phyloP scores from a whole-genome alignment of 306 rosid genomes.

The Malus domestica region DNA sequence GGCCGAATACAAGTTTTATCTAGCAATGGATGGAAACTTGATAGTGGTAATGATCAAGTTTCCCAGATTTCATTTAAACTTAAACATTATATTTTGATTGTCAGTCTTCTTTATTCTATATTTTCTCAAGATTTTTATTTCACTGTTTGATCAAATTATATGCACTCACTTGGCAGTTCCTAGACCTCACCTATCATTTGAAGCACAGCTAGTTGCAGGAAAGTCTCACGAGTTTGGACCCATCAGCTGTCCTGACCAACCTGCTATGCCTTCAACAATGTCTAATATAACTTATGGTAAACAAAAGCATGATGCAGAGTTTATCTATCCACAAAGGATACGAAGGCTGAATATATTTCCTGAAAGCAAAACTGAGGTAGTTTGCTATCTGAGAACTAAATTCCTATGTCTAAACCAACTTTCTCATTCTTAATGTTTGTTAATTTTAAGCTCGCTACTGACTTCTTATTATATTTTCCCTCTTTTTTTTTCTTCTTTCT shows the following conservation, averaged over 20 bases:
- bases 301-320: slow-evolving; percentile 89
- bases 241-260: slow-evolving; percentile 69
- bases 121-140: slow-evolving; percentile 11
- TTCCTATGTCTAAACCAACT: background rate
- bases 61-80: background rate
- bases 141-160: slow-evolving; percentile 19
- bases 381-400: slow-evolving; percentile 5
- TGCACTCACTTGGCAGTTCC: slow-evolving; percentile 57
- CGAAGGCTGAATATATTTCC: slow-evolving; percentile 83
- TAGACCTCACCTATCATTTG: slow-evolving; percentile 93
- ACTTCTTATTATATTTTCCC: background rate
- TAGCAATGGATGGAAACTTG: slow-evolving; percentile 86
- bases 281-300: slow-evolving; percentile 56
- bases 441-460: background rate
- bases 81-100: background rate
- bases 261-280: slow-evolving; percentile 43
- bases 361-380: slow-evolving; percentile 75
- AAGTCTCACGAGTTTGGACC: slow-evolving; percentile 77
- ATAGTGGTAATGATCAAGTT: slow-evolving; percentile 61
- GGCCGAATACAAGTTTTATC: slow-evolving; percentile 63
- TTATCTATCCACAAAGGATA: slow-evolving; percentile 81
- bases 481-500: no score
- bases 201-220: slow-evolving; percentile 92
- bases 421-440: background rate
- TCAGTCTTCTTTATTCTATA: background rate